Evolutionary conservation across 73 alveolate species (phyloP).

Genomic region (Halteria grandinella): DNA sequence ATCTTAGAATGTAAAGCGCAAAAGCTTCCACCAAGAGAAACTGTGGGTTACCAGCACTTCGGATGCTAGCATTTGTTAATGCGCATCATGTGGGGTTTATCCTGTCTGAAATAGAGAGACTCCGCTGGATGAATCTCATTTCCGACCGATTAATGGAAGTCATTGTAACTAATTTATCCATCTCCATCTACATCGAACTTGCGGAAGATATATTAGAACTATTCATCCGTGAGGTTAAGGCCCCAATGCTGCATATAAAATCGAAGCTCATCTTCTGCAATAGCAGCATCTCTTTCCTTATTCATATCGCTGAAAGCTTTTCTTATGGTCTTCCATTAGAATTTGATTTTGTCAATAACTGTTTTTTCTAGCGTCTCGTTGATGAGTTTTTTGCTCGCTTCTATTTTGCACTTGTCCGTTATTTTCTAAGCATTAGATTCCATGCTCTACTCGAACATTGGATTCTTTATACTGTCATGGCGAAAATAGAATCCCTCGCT

Average conservation of each 20-base stretch:
- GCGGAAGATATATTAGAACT: conserved; percentile 36
- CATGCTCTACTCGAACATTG: conserved; percentile 53
- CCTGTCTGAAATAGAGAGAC: conserved; percentile 32
- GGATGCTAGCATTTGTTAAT: conserved; percentile 35
- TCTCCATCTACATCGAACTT: conserved; percentile 66
- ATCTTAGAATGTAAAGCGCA: conserved; percentile 38
- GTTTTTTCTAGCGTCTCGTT: conserved; percentile 44
- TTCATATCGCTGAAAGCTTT: conserved; percentile 67
- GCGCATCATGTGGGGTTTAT: conserved; percentile 35
- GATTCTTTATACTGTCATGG: conserved; percentile 66
- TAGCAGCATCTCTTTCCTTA: conserved; percentile 49
- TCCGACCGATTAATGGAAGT: conserved; percentile 38
- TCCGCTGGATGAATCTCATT: conserved; percentile 36
- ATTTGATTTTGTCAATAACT: conserved; percentile 54
- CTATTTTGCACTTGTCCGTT: conserved; percentile 9
- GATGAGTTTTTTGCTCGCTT: conserved; percentile 12
- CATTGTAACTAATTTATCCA: conserved; percentile 27
- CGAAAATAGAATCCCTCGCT: conserved; percentile 69
- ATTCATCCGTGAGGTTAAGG: conserved; percentile 2
- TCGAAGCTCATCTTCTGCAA: conserved; percentile 38
- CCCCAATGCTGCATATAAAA: conserved; percentile 54
- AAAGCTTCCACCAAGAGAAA: conserved; percentile 5
- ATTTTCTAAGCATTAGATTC: background rate
- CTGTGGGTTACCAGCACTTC: conserved; percentile 56
- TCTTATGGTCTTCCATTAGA: conserved; percentile 64